phyloP scores from a whole-genome alignment of 2,329 filamentous ascomycete genomes.

The Aspergillus arachidicola region DNA sequence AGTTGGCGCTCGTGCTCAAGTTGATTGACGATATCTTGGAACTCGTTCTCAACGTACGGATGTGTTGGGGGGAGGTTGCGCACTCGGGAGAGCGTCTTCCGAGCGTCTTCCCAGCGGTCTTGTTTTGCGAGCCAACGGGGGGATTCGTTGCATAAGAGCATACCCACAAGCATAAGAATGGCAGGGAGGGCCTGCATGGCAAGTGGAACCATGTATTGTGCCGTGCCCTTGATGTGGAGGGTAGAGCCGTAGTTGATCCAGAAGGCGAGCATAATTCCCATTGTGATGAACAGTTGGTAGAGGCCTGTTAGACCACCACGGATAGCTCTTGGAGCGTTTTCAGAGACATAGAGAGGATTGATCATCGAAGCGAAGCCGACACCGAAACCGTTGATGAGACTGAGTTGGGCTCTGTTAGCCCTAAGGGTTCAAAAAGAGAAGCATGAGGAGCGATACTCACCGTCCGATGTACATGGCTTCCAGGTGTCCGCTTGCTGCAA shows the following conservation, averaged over 20 bases:
- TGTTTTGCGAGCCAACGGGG: conserved; percentile 69
- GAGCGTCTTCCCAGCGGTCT: conserved; percentile 69
- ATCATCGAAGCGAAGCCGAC: conserved; percentile 58
- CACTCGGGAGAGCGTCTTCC: conserved; percentile 57
- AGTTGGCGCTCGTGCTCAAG: conserved; percentile 65
- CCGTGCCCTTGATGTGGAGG: conserved; percentile 51
- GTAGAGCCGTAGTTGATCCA: conserved; percentile 60
- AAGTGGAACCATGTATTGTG: conserved; percentile 64
- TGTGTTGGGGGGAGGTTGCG: conserved; percentile 58
- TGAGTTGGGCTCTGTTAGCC: conserved; percentile 20
- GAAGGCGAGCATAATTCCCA: conserved; percentile 46
- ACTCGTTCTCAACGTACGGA: conserved; percentile 60
- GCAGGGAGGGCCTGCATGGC: conserved; percentile 67
- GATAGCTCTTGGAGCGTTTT: conserved; percentile 62
- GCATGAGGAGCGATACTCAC: conserved; percentile 37
- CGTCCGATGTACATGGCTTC: conserved; percentile 68
- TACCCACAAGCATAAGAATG: conserved; percentile 60
- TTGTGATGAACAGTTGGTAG: conserved; percentile 61
- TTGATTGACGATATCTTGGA: conserved; percentile 63
- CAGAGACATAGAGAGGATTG: conserved; percentile 63
- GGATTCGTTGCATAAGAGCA: conserved; percentile 66
- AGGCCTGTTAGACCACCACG: conserved; percentile 62
- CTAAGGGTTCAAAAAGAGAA: not conserved
- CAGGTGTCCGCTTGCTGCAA: conserved; percentile 62
- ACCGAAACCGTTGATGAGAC: conserved; percentile 56